phyloP scores from a whole-genome alignment of 1,284 basidiomycete genomes.

The Rhizopogon hawkerae region DNA sequence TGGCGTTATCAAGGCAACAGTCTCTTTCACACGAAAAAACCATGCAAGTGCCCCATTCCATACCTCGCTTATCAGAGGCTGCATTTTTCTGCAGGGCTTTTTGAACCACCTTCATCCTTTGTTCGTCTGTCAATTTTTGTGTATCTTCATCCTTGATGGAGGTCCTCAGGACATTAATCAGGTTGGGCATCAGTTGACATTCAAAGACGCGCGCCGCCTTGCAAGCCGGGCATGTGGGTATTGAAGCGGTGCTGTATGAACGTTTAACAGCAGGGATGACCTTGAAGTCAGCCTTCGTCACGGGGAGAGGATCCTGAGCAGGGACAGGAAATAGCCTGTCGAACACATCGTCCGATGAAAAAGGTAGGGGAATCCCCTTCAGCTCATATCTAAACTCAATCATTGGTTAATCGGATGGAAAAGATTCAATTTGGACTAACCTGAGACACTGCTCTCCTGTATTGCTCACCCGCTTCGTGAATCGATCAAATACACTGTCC shows the following conservation, averaged over 20 bases:
- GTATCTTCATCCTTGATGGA: slow-evolving; percentile 18
- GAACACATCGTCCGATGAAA: slow-evolving; percentile 61
- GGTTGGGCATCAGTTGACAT: slow-evolving; percentile 80
- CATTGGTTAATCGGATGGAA: neutral
- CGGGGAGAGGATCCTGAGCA: slow-evolving; percentile 34
- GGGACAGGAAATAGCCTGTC: slow-evolving; percentile 59
- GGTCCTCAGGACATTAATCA: slow-evolving; percentile 60
- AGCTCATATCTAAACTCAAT: slow-evolving; percentile 61
- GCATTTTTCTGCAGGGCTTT: slow-evolving; percentile 34
- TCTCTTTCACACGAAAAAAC: slow-evolving; percentile 72
- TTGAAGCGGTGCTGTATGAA: slow-evolving; percentile 37
- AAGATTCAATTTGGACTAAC: slow-evolving; percentile 31
- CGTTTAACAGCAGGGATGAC: slow-evolving; percentile 42
- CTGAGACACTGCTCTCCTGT: slow-evolving; percentile 73
- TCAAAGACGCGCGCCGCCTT: slow-evolving; percentile 61
- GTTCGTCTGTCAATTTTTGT: slow-evolving; percentile 45
- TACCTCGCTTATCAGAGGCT: slow-evolving; percentile 37
- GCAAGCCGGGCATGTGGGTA: slow-evolving; percentile 57
- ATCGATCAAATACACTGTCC: slow-evolving; percentile 74
- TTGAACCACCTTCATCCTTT: slow-evolving; percentile 49
- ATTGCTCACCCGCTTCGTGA: slow-evolving; percentile 56
- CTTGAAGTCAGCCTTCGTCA: slow-evolving; percentile 53
- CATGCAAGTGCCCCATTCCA: slow-evolving; percentile 82
- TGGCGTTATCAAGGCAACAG: slow-evolving; percentile 43
- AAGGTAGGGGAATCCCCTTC: slow-evolving; percentile 65